Base-by-base conservation (phyloP, 768 basidiomycete genomes). In the Mycena epipterygia region DNA sequence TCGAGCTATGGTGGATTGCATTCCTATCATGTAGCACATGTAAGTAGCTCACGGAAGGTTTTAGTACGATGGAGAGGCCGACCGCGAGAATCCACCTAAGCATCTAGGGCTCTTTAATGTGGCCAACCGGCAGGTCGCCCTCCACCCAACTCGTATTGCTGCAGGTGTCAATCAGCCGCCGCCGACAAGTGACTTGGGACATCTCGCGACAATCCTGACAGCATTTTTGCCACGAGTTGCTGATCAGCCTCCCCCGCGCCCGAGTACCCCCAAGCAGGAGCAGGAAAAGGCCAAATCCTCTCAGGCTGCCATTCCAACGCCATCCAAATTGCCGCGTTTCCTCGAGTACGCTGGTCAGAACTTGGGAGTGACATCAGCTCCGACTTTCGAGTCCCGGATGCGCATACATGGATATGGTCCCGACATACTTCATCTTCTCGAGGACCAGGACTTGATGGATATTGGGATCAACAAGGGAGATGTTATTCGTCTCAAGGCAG, bases 1-100 rank as follows among this genome's bases (percentile, higher is more conserved):
- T 29, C 44, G 64, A 1, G 72, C 74, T 6, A 66, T 73, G 65
- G 74, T 75, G 7, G 30, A 21, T 37, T 14, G 5, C 13, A 53
- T 19, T 32, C 11, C 12, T 13, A 27, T 39, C 6, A 39, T 7
- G 7, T 9, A 17, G 6, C 39, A 23, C 37, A 16, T 39, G 44
- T 19, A 23, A 23, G n/a, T 29, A 3, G 32, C 51, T 52, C 17
- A 35, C 41, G 11, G 12, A 41, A 14, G 25, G 2, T 59, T n/a
- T 5, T 30, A 65, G 64, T 25, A 65, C 27, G 64, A 65, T 29
- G 53, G 64, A 48, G 5, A 13, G n/a, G 39, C 64, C 13, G 48
- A 30, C n/a, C 7, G 12, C 2, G 11, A 46, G 11, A 37, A 11
- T 32, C 39, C 64, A 21, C 55, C 55, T 2, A 35, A 30, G 25